These are phyloP conservation scores for Pichia sp. DNA, from an alignment of 1,139 yeast genomes.

Conservation along the genomic window DNA sequence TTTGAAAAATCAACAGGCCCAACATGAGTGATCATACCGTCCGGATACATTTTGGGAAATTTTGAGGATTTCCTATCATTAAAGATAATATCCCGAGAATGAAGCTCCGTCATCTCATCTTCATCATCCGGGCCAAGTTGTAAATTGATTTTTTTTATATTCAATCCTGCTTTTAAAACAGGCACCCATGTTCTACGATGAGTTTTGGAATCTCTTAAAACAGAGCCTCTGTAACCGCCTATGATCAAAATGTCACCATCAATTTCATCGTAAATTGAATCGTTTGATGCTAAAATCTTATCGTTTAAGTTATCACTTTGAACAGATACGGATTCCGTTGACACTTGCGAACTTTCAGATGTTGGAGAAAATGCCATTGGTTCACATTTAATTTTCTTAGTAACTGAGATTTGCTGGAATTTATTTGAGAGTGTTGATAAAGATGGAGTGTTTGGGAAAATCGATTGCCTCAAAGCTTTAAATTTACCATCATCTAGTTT, in stretches of 20 bases:
- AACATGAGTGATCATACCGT: conserved; percentile 70
- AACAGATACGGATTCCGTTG: not conserved
- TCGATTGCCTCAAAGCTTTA: conserved; percentile 57
- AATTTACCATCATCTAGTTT: conserved; percentile 60
- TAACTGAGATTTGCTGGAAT: not conserved
- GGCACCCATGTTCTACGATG: conserved; percentile 79
- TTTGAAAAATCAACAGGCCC: conserved; percentile 83
- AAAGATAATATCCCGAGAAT: conserved; percentile 10
- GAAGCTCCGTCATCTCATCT: conserved; percentile 37
- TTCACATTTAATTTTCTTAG: not conserved
- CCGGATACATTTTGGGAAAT: conserved; percentile 44
- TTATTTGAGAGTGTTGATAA: not conserved
- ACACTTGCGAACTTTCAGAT: not conserved
- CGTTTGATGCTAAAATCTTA: too few relatives aligned
- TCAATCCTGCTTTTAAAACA: conserved; percentile 66
- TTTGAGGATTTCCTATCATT: conserved; percentile 29
- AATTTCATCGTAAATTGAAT: conserved; percentile 35
- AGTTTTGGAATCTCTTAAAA: conserved; percentile 60
- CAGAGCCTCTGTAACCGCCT: conserved; percentile 87
- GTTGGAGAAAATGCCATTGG: not conserved
- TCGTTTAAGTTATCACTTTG: not conserved
- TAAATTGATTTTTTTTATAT: conserved; percentile 59
- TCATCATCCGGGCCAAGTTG: conserved; percentile 63
- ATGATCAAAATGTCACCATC: conserved; percentile 71
- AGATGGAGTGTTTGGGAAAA: conserved; percentile 35